phyloP scores from a whole-genome alignment of 2,329 filamentous ascomycete species.

The Nothomitra cinnamomea region DNA sequence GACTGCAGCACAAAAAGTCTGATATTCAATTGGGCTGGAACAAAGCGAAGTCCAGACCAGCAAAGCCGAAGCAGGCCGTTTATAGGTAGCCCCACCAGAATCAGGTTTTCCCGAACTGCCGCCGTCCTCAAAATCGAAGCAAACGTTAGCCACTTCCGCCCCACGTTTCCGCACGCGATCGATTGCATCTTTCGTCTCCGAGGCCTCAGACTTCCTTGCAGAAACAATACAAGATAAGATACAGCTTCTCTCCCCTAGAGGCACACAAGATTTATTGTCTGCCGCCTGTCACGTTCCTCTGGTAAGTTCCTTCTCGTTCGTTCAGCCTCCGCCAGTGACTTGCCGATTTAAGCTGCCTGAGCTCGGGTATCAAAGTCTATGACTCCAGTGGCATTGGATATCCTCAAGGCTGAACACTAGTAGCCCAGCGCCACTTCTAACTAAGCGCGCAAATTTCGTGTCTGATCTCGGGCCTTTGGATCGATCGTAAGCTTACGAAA shows the following conservation, averaged over 20 bases:
- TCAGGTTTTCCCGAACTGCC: not conserved
- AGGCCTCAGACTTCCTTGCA: not conserved
- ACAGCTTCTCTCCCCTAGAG: not conserved
- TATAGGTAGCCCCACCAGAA: not conserved
- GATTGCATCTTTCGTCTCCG: not conserved
- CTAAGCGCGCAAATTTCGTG: not conserved
- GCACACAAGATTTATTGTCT: too few relatives aligned
- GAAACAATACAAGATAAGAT: not conserved
- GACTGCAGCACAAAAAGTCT: not conserved
- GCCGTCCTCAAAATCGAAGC: not conserved
- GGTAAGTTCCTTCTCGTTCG: not conserved
- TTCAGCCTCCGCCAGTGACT: not conserved
- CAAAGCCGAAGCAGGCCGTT: too few relatives aligned
- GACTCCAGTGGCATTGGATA: not conserved
- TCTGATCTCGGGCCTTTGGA: not conserved
- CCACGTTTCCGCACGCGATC: constrained; percentile 1
- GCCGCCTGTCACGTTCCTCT: too few relatives aligned
- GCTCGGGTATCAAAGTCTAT: not conserved
- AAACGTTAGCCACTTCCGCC: not conserved
- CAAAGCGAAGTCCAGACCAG: too few relatives aligned
- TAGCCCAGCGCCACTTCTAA: not conserved
- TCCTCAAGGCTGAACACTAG: not conserved
- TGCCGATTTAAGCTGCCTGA: not conserved
- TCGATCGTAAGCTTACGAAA: not conserved
- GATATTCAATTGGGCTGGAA: too few relatives aligned